Evolutionary conservation across 257 asterid species (phyloP).

Genomic region (Ocimum tenuiflorum): DNA sequence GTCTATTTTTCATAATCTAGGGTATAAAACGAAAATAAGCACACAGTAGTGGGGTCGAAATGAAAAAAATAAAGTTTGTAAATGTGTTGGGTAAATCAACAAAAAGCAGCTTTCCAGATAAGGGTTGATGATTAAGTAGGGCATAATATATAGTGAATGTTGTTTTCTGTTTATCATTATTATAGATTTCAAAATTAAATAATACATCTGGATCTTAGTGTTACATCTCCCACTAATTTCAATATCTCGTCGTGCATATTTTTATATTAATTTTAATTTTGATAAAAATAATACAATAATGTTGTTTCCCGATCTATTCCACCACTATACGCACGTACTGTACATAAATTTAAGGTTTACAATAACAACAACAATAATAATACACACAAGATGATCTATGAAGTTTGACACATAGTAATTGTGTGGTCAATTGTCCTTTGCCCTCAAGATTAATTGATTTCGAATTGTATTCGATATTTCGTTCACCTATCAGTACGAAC

Average conservation of each 20-base stretch:
- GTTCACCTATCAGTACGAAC: too few relatives aligned
- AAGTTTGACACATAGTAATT: too few relatives aligned
- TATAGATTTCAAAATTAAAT: neutral
- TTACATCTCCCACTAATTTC: neutral
- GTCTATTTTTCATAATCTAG: neutral
- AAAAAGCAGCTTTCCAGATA: slow-evolving; percentile 23
- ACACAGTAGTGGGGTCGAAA: neutral
- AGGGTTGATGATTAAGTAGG: slow-evolving; percentile 15
- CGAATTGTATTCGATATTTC: too few relatives aligned
- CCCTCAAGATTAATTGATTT: too few relatives aligned
- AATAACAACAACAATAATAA: too few relatives aligned
- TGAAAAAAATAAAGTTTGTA: neutral
- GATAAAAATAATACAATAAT: too few relatives aligned
- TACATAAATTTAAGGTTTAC: too few relatives aligned
- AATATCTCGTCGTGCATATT: neutral
- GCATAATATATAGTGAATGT: neutral
- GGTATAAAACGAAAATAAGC: neutral
- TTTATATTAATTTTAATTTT: too few relatives aligned
- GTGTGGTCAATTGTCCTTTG: too few relatives aligned
- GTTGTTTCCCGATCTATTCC: too few relatives aligned
- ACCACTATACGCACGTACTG: too few relatives aligned
- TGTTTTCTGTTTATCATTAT: slow-evolving; percentile 6
- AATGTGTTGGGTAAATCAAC: slow-evolving; percentile 5
- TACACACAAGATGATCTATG: too few relatives aligned
- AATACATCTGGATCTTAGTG: neutral